A percentile compares a stretch with the other conserved stretches of the same genome.
Evolutionary conservation across 1,284 basidiomycete genomes (phyloP).

Genomic region (Schizophyllum commune): DNA sequence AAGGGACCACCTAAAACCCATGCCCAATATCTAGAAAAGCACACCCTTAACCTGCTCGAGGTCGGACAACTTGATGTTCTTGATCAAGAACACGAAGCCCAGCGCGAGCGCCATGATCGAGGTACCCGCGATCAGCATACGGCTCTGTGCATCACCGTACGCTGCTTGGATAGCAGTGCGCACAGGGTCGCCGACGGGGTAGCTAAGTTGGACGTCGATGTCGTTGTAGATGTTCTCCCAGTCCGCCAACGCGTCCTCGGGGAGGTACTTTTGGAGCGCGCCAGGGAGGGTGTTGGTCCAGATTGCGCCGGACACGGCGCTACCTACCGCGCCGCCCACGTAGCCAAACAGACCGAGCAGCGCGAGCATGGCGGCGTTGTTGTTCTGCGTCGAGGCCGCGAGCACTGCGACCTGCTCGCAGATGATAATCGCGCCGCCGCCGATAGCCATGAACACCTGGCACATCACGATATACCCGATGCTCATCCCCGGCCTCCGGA

Average conservation of each 20-base stretch:
- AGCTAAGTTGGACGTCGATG: background rate
- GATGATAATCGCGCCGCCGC: background rate
- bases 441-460: background rate
- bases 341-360: background rate
- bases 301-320: background rate
- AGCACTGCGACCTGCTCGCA: background rate
- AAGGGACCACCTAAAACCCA: conserved; percentile 3
- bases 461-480: background rate
- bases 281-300: background rate
- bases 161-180: background rate
- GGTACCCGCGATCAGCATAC: background rate
- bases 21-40: background rate
- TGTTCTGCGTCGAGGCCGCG: conserved; percentile 1
- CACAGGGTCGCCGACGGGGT: background rate
- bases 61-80: background rate
- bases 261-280: background rate
- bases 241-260: background rate
- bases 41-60: background rate
- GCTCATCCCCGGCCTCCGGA: background rate
- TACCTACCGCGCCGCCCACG: background rate
- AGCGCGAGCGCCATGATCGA: background rate
- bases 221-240: background rate
- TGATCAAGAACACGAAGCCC: background rate
- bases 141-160: background rate
- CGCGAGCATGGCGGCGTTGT: background rate